phyloP scores from a whole-genome alignment of 2,329 filamentous ascomycete species.

The Alternaria solani region DNA sequence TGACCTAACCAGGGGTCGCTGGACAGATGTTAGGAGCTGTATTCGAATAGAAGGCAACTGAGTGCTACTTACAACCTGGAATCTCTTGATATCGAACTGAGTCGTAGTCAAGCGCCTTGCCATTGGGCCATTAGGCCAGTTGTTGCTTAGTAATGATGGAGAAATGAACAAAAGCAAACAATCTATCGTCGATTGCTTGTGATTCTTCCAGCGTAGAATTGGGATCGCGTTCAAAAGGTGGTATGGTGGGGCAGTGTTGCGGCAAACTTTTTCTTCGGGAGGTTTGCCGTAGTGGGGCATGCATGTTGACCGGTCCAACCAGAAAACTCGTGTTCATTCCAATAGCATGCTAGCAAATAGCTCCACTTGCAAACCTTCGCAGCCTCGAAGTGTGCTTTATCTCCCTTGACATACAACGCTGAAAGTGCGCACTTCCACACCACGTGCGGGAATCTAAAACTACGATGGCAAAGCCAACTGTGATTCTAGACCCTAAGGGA shows the following conservation, averaged over 20 bases:
- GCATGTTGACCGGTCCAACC: neutral
- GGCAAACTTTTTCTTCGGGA: neutral
- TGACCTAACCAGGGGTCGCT: slow-evolving; percentile 21
- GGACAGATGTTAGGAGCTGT: neutral
- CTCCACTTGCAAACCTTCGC: neutral
- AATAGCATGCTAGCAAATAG: neutral
- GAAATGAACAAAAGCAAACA: fast-evolving
- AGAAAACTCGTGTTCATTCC: neutral
- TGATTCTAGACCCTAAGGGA: too few relatives aligned
- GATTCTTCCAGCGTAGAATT: neutral
- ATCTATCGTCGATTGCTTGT: fast-evolving
- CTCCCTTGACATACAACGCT: neutral
- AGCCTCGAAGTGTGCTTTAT: too few relatives aligned
- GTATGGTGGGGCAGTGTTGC: neutral
- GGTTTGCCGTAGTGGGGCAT: slow-evolving; percentile 2
- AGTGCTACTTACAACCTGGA: slow-evolving; percentile 30
- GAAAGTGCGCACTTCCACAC: too few relatives aligned
- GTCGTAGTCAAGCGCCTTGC: slow-evolving; percentile 66
- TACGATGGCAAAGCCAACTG: neutral
- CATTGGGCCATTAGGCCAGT: slow-evolving; percentile 59
- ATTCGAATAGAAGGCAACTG: neutral
- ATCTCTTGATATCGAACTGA: slow-evolving; percentile 39
- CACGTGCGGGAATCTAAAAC: neutral
- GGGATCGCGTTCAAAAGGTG: fast-evolving
- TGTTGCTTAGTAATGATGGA: slow-evolving; percentile 16